Evolutionary conservation across 495 filamentous ascomycete species (phyloP), one percentile per base, ranked within the genome.

Genomic region (Hypoxylon lienhwacheense): DNA sequence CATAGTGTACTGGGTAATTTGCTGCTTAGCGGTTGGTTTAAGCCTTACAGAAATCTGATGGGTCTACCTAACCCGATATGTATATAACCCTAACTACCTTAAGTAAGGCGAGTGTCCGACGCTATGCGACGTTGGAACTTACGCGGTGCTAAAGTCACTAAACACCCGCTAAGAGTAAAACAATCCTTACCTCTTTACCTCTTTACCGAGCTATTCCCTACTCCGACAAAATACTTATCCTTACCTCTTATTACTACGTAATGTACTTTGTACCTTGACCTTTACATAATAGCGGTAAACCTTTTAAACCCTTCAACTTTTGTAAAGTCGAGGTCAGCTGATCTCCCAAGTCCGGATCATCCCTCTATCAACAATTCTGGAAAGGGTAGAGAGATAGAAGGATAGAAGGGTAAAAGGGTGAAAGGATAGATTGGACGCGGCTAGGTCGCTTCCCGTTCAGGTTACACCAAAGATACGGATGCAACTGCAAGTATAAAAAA

Each of bases 321-420:
- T 7, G n/a, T 41, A 22, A 40, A 33, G 47, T 42, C 43, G 47
- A 60, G 26, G 45, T 61, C 57, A 61, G 31, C 57, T 61, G 57
- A 60, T 42, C 54, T 50, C 56, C 49, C 46, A 50, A 53, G 21
- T 36, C 35, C 33, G 28, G 15, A 12, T 6, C 10, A 4, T 7
- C 4, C 11, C 19, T 8, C 2, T 7, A 26, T 32, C n/a, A 7
- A 36, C 16, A 40, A 8, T n/a, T 28, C 17, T 28, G 40, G 40
- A 5, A 17, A 17, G 19, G 11, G 21, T 21, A 31, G 24, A 53
- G 11, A 5, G 24, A 32, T n/a, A n/a, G n/a, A n/a, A n/a, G n/a
- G n/a, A n/a, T n/a, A n/a, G n/a, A n/a, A n/a, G n/a, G n/a, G n/a
- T n/a, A n/a, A n/a, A n/a, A n/a, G n/a, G n/a, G n/a, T n/a, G n/a